A percentile compares a stretch with the other conserved stretches of the same genome.
phyloP scores from a whole-genome alignment of 2,329 filamentous ascomycete species.

The Pseudocercospora vitis region DNA sequence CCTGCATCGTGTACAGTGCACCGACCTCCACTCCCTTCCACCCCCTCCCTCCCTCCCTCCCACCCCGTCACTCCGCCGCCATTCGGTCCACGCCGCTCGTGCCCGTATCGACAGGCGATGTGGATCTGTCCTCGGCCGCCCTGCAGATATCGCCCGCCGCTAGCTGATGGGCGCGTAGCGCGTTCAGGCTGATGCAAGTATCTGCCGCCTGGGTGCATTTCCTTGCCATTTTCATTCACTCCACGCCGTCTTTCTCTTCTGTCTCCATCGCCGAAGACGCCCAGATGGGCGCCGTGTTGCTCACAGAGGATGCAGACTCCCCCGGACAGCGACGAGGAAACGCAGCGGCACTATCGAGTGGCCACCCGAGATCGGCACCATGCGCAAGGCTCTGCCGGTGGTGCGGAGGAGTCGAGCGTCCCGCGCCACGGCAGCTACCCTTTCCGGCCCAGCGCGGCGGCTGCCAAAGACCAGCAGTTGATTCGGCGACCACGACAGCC shows the following conservation, averaged over 20 bases:
- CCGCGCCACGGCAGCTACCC: slow-evolving; percentile 13
- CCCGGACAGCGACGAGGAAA: slow-evolving; percentile 19
- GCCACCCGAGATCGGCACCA: slow-evolving; percentile 4
- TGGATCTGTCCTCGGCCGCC: neutral
- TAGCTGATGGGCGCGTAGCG: slow-evolving; percentile 1
- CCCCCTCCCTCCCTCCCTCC: no score
- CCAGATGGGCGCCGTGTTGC: neutral
- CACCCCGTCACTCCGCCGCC: no score
- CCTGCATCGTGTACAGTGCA: neutral
- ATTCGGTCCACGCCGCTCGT: neutral
- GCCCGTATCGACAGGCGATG: neutral
- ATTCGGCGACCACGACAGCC: slow-evolving; percentile 10
- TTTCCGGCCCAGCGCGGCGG: neutral
- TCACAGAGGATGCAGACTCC: slow-evolving; percentile 15
- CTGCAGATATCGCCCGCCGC: neutral
- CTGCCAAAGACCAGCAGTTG: slow-evolving; percentile 8
- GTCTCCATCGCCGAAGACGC: neutral
- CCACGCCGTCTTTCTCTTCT: neutral
- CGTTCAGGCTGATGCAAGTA: slow-evolving; percentile 4
- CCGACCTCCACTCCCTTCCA: neutral
- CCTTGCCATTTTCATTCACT: neutral
- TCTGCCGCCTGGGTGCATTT: neutral
- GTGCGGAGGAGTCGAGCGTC: slow-evolving; percentile 5
- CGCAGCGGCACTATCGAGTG: neutral
- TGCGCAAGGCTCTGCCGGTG: neutral